Base-by-base conservation (phyloP, 352 stramenopile species). In the Hyaloperonospora arabidopsidis region DNA sequence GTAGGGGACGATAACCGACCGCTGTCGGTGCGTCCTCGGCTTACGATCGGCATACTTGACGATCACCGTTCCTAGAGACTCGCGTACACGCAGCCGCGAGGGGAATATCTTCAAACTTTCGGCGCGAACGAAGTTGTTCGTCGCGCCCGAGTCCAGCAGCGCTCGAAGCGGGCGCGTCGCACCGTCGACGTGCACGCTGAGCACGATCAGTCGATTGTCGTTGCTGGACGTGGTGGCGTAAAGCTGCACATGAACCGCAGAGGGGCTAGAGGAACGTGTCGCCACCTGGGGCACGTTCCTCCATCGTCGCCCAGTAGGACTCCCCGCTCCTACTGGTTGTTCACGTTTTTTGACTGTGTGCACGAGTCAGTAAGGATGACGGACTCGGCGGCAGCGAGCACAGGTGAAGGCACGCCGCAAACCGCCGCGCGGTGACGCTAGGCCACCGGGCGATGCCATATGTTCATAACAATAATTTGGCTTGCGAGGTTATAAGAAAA, bases 131-230 rank as follows among this genome's bases (percentile, higher is more conserved):
- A 29, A 29, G 25, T 8, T 29, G 25, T 29, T 29, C 25, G 25
- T 68, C 48, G 62, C 35, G 17, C 53, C 49, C 1, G 45, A 56
- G 34, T 72, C 60, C 17, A 67, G 21, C 38, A 70, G 45, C 0
- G 49, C 53, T 44, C 36, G 44, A 15, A 65, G 38, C 2, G 43
- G 18, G 1, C 17, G 28, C 15, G 38, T 22, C 17, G 38, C 38
- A 23, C 50, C 65, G 18, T 44, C 41, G 38, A 60, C 47, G 17
- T 57, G 59, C 12, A 59, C 19, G 46, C 32, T 51, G 34, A 65
- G 19, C 1, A 59, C 19, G 17, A 69, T 65, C 40, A 60, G 35
- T 51, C 51, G 45, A 41, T 23, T 40, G 21, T 61, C 49, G 54
- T 7, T 29, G 25, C 25, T 29, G 25, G 25, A 29, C 3, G 25